A percentile compares a stretch with the other conserved stretches of the same genome.
phyloP scores from a whole-genome alignment of 202 grass and related monocot species.

The Hordeum pubiflorum region DNA sequence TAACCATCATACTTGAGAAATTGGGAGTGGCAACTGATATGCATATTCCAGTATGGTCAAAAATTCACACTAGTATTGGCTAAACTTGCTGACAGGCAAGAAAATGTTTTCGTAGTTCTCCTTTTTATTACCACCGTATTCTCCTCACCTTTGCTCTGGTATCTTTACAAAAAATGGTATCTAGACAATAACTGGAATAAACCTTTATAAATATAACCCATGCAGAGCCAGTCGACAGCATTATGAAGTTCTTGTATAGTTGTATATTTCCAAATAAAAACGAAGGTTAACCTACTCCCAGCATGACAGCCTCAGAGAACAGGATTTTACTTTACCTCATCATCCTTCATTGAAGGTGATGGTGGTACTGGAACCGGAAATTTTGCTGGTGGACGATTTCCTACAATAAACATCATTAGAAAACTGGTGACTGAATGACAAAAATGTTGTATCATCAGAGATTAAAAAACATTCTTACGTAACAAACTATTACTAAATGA shows the following conservation, averaged over 20 bases:
- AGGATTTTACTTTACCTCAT: conserved; percentile 56
- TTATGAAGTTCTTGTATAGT: background rate
- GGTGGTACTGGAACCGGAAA: conserved; percentile 76
- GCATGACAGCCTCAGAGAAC: conserved; percentile 1
- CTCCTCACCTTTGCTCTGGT: background rate
- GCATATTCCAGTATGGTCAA: background rate
- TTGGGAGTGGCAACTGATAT: conserved; percentile 22
- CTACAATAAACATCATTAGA: conserved; percentile 41
- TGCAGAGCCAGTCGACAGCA: background rate
- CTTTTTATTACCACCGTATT: background rate
- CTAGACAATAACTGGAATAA: background rate
- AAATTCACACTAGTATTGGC: background rate
- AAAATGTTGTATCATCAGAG: background rate
- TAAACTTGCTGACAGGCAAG: background rate
- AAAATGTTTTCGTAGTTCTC: background rate
- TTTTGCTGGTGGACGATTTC: conserved; percentile 73
- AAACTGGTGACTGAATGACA: background rate
- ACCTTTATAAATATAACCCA: background rate
- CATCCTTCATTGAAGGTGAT: conserved; percentile 60
- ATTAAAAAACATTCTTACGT: background rate
- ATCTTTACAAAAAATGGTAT: background rate
- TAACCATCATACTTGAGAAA: conserved; percentile 9
- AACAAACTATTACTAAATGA: background rate
- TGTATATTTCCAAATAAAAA: conserved; percentile 5
- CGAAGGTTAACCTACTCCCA: background rate